Base-by-base conservation (phyloP, 352 stramenopile genomes). In the Phytopythium oedochilum region DNA sequence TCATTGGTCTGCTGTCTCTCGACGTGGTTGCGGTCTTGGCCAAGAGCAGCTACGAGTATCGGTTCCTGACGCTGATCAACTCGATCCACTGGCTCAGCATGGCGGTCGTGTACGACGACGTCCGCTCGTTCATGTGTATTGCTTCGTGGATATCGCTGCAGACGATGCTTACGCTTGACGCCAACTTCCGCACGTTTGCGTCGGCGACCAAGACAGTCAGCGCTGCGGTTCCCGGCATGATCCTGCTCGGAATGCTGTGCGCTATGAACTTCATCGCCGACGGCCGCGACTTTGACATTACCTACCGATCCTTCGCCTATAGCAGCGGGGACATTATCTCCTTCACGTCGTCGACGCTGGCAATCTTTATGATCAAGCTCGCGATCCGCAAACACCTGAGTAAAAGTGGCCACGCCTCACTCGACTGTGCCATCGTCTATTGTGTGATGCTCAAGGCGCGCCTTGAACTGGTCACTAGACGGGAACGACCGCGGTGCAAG, bases 101-200 rank as follows among this genome's bases (percentile, higher is more conserved):
- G 20, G 46, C 28, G 18, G 4, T 35, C 22, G 32, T 53, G 10
- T 53, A 11, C 18, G 14, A 53, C n/a, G 46, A 53, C 28, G 15
- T 53, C 10, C 46, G 46, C n/a, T 53, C 46, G 12, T 53, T 53
- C 46, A 53, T 53, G 46, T 53, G 46, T 6, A 5, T 40, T 1
- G 28, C 10, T 28, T 53, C 46, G 22, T 35, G n/a, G n/a, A 8
- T 26, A 20, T 23, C 46, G 8, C 22, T 53, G n/a, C 46, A 53
- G 28, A 38, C 10, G 9, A 29, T 26, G 5, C 46, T 53, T 2
- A 18, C 32, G 46, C 29, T 53, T n/a, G 46, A 53, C 32, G 46
- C 46, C 29, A 53, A 53, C 46, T 53, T 53, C 32, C 46, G 46
- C 8, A 53, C 46, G 18, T 53, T 53, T n/a, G 28, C 46, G 5